phyloP scores from a whole-genome alignment of 129 eudicot genomes.

The Arctium minus region DNA sequence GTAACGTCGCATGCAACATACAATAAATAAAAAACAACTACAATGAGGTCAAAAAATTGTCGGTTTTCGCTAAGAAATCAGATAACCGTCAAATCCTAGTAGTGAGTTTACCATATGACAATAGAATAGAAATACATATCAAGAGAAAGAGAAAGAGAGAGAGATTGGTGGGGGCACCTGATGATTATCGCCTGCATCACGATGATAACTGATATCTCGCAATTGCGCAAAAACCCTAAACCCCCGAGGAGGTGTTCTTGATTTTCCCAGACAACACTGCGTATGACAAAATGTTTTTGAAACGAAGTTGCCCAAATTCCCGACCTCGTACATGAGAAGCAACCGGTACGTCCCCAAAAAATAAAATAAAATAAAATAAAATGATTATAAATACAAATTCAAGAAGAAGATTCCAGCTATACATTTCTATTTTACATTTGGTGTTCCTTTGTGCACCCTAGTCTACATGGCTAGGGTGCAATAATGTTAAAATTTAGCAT shows the following conservation, averaged over 20 bases:
- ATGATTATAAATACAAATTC: not conserved
- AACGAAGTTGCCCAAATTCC: conserved; percentile 1
- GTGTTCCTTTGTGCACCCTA: no score
- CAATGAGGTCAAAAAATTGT: not conserved
- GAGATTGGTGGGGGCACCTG: not conserved
- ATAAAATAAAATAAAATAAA: not conserved
- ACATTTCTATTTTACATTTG: no score
- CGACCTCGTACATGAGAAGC: not conserved
- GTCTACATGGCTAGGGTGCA: no score
- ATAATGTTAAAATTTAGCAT: no score
- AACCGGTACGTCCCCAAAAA: not conserved
- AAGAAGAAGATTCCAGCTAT: no score
- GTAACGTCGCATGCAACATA: not conserved
- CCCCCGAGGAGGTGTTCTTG: not conserved
- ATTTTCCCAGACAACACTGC: not conserved
- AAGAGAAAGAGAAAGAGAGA: not conserved
- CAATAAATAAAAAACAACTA: not conserved
- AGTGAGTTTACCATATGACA: not conserved
- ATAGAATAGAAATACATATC: not conserved
- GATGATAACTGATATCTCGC: not conserved
- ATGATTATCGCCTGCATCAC: not conserved
- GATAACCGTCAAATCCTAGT: not conserved
- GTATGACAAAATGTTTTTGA: not conserved
- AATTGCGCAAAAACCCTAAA: not conserved
- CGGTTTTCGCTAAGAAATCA: not conserved